Base-by-base conservation (phyloP, 306 rosid species). In the Adenanthera pavonina region DNA sequence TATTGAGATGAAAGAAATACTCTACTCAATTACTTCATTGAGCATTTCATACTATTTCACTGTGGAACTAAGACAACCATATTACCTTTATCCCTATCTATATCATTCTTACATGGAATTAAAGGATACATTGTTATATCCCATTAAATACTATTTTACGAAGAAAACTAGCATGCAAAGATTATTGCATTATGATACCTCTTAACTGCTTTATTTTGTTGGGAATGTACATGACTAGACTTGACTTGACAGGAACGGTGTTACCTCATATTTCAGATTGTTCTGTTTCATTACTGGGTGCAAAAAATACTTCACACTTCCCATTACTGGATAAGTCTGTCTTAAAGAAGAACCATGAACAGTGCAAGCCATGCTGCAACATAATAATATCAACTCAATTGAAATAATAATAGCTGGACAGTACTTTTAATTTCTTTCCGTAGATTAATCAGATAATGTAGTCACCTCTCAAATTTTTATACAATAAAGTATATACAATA, bases 401-500 rank as follows among this genome's bases (percentile, higher is more conserved):
- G 33, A 72, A 49, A 77, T 12, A 74, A 17, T 67, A 13, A 41
- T 35, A 62, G 62, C 51, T 34, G 3, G n/a, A 72, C 65, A 73
- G 14, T 3, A 25, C 25, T 34, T 48, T 7, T n/a, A 14, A 16
- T 16, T 30, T 34, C 74, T 46, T 68, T 53, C 6, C 35, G 2
- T 46, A 70, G 41, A 41, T 61, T 46, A 44, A 34, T 3, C 46
- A 2, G 34, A 83, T n/a, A 77, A 72, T 64, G 54, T 72, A 64
- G 41, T 68, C 64, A 74, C 0, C 47, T 62, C 47, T 75, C 56
- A 51, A 78, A 25, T 75, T 57, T 75, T 71, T 80, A 70, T 75
- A 68, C 65, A 75, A 33, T 49, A n/a, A 30, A 69, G 35, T 41
- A 75, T 70, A 36, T 76, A 80, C 81, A 80, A 51, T 11, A 14